Evolutionary conservation across 306 rosid genomes (phyloP), one percentile per base, ranked within the genome.

Genomic region (peach (Prunus persica)): DNA sequence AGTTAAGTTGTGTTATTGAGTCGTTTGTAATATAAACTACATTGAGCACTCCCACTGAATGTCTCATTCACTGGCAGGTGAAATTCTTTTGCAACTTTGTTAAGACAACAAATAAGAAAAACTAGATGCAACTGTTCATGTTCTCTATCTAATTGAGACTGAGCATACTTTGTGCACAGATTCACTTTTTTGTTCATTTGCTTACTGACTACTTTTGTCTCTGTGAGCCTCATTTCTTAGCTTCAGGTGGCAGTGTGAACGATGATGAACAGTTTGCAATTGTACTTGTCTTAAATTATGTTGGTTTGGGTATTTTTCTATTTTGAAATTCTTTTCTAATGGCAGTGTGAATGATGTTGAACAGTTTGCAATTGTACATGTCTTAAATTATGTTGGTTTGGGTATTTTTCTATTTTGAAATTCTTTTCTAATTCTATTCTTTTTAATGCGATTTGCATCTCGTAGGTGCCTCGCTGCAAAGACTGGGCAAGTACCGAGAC

Each of bases 401-500:
- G 30, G 6, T 10, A 24, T 22, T 25, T 54, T 62, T 12, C 27
- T 9, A 22, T 11, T 11, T 71, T 11, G 64, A 27, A 16, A 41
- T 15, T 65, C 20, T 28, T 43, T 57, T 19, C 20, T 28, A 15
- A 13, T 67, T 22, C 38, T 11, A 5, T 45, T 49, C 3, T 28
- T 65, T 65, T 43, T 25, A 32, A 43, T 58, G 69, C 47, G 25
- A 46, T 62, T 65, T 69, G 74, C 67, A 43, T 61, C 51, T 78
- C 70, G 46, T 87, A 96, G 99, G 98, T 73, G 99, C 98, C 28
- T 91, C 99, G 11, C 80, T 92, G 66, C 99, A 96, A 82, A 89
- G 99, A 83, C 97, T 89, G 67, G 93, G 98, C 27, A 93, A 89
- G 71, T 88, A 92, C 70, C 77, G 87, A 9, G 99, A 92, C 71